Percentiles rank a stretch among this genome's conserved stretches.
Conservation (phyloP, 2,329 filamentous ascomycete genomes). For the Lasiodiplodia sp. region DNA sequence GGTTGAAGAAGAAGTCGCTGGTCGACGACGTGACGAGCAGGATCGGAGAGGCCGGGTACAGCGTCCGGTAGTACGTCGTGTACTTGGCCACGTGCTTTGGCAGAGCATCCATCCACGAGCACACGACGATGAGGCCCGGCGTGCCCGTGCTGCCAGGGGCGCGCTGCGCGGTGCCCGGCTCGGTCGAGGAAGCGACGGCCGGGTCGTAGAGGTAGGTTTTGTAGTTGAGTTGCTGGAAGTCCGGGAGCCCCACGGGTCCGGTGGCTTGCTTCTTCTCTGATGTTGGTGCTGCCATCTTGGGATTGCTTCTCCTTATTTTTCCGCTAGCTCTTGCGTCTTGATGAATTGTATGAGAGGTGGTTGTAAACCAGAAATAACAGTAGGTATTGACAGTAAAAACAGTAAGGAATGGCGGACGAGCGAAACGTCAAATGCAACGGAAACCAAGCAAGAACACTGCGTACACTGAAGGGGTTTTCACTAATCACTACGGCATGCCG, state of each 20-base stretch:
- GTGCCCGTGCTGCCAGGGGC: constrained; percentile 22
- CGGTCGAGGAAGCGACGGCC: constrained; percentile 22
- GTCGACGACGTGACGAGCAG: constrained; percentile 42
- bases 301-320: not conserved
- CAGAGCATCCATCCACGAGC: constrained; percentile 46
- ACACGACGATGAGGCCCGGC: constrained; percentile 42
- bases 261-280: not conserved
- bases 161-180: not conserved
- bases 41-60: constrained; percentile 43
- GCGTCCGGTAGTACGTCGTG: constrained; percentile 40
- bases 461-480: not conserved
- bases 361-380: not conserved
- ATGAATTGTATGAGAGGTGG: not conserved
- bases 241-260: constrained; percentile 31
- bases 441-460: not conserved
- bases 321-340: not conserved
- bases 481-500: not conserved
- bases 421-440: not conserved
- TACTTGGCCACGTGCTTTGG: constrained; percentile 49
- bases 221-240: constrained; percentile 43
- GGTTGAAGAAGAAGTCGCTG: constrained; percentile 41
- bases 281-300: not conserved
- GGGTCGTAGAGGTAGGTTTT: constrained; percentile 45
- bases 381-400: not conserved
- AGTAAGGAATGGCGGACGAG: not conserved